Base-by-base conservation (phyloP, 139 green algal species). In the Chlamydomonas eustigma region DNA sequence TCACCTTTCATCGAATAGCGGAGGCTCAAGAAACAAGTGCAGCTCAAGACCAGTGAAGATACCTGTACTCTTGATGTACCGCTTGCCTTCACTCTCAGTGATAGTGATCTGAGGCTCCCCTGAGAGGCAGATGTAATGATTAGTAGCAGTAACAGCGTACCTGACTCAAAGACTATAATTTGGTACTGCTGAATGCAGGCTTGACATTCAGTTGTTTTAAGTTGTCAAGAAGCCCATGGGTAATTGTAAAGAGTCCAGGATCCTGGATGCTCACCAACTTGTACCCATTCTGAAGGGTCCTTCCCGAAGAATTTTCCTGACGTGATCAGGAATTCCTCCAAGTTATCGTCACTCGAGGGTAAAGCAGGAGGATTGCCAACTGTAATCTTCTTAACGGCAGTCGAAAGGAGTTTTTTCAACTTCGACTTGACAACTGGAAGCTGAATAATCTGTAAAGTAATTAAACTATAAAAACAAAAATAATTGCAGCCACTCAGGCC, bases 281-380 rank as follows among this genome's bases (percentile, higher is more conserved):
- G 71, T 12, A 87, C 81, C 89, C 87, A 93, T 73, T 88, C 85
- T 4, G 65, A 80, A 0, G 87, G 81, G 76, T 93, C 89, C 69
- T 89, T 91, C 18, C 89, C 89, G 79, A 93, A 91, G 50, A 91
- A 84, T 12, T 71, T 75, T 2, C 87, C 89, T n/a, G 81, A 77
- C 25, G 79, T 50, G 18, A 81, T 68, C 34, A 91, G 72, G 37
- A 88, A 88, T 51, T 82, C 33, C 66, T 92, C 78, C 34, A 93
- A 68, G 0, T 77, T 76, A 63, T 88, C 80, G 39, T 88, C 83
- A 33, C 74, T 80, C 22, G 81, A 83, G 1, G 83, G 86, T 8
- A 87, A 84, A 35, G 80, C 74, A 6, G 77, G 74, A 0, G 44
- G 50, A 1, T 83, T 81, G 4, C 87, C 66, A 12, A 88, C 8